Base-by-base conservation (phyloP, 2,329 filamentous ascomycete genomes). In the Ophiostoma populinum region DNA sequence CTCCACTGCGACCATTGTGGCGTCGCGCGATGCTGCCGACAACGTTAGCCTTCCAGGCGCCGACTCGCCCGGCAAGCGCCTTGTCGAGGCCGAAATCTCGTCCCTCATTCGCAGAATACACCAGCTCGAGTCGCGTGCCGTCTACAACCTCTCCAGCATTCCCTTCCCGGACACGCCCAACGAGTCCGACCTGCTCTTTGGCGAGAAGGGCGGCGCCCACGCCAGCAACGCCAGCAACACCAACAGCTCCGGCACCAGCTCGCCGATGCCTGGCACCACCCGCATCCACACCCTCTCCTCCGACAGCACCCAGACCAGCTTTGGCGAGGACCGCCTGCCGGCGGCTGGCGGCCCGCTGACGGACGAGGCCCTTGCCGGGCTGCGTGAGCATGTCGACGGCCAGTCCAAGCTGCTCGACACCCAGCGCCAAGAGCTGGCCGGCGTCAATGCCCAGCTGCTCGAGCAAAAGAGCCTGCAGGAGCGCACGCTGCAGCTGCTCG, bases 391-490 rank as follows among this genome's bases (percentile, higher is more conserved):
- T 57, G 79, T 95, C 43, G 81, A 92, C 52, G 82, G 86, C 53
- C 85, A 95, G 60, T 86, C 86, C 38, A 85, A 92, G 55, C 74
- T 92, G 51, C 85, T 94, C 48, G 77, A 82, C 55, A 80, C 70
- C 48, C 86, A 93, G 55, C 80, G 80, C 47, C 74, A 85, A 46
- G 80, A 90, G 56, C 79, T 93, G 43, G 76, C 78, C 40, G 78
- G 77, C 49, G 80, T 94, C 44, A 85, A 83, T 49, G 76, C 80
- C 40, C 82, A 92, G 55, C 68, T 95, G 35, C 67, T 81, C 38
- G 73, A 86, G 56, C 83, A 93, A 52, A 82, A 90, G 55, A 75
- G 79, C 50, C 70, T 85, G 43, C 83, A 92, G 51, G 80, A 86
- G 55, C 72, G 75, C 50, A 80, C 82, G 21, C 74, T 93, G 37